Percentiles rank a stretch among this genome's conserved stretches.
Conservation (phyloP, 2,329 filamentous ascomycete species). For the Raffaelea ambrosiae region DNA sequence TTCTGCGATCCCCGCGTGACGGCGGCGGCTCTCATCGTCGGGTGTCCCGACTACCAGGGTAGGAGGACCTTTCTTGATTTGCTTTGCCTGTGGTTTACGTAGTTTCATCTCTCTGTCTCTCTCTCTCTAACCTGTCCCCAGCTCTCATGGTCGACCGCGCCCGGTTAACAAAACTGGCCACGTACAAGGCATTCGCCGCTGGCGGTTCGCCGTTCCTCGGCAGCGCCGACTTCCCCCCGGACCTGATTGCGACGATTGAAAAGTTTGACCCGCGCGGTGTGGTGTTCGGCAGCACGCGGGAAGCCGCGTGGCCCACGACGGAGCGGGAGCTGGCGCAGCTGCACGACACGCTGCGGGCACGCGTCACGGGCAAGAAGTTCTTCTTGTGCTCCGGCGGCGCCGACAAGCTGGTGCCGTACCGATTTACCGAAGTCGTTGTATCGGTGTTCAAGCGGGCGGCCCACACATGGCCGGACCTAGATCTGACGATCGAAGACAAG, state of each 20-base stretch:
- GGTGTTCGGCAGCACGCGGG: slow-evolving; percentile 49
- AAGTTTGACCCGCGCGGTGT: slow-evolving; percentile 68
- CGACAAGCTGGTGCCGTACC: slow-evolving; percentile 67
- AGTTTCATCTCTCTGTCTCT: neutral
- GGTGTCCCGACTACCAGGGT: slow-evolving; percentile 81
- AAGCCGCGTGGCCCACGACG: slow-evolving; percentile 21
- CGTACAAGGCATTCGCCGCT: slow-evolving; percentile 45
- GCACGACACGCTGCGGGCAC: slow-evolving; percentile 34
- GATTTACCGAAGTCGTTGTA: slow-evolving; percentile 50
- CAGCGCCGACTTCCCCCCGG: slow-evolving; percentile 65
- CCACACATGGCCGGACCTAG: slow-evolving; percentile 41
- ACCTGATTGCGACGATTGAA: slow-evolving; percentile 54
- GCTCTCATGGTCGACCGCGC: slow-evolving; percentile 72
- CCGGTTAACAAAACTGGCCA: slow-evolving; percentile 54
- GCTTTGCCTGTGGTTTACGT: neutral
- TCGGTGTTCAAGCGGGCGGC: slow-evolving; percentile 49
- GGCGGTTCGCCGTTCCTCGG: slow-evolving; percentile 64
- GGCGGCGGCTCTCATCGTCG: slow-evolving; percentile 73
- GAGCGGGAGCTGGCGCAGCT: slow-evolving; percentile 26
- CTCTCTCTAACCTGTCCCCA: neutral
- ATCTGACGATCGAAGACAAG: slow-evolving; percentile 52
- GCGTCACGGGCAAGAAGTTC: slow-evolving; percentile 53
- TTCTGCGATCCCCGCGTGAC: slow-evolving; percentile 70
- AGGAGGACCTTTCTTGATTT: slow-evolving; percentile 16
- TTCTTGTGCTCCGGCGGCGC: slow-evolving; percentile 56